phyloP scores from a whole-genome alignment of 1,139 yeast species.

The Candida freyschussii region DNA sequence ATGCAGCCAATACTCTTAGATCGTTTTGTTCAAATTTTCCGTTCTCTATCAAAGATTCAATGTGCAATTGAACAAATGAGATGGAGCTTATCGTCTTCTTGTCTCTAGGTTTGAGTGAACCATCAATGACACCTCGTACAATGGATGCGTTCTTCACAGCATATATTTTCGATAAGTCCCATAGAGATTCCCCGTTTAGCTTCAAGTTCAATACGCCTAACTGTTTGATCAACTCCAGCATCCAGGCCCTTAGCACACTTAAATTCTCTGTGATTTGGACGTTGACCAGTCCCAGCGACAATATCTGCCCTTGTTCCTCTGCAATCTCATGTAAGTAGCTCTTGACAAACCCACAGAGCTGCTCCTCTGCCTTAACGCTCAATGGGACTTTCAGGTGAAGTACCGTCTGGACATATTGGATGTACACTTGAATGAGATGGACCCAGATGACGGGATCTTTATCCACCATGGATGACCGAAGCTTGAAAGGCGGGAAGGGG shows the following conservation, averaged over 20 bases:
- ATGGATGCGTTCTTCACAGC: conserved; percentile 39
- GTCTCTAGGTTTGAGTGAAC: conserved; percentile 29
- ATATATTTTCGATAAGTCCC: conserved; percentile 59
- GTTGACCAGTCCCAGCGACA: conserved; percentile 66
- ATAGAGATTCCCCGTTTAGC: conserved; percentile 51
- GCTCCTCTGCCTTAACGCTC: conserved; percentile 51
- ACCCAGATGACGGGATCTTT: conserved; percentile 83
- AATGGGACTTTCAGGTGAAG: conserved; percentile 31
- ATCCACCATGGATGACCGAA: conserved; percentile 68
- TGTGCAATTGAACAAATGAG: conserved; percentile 26
- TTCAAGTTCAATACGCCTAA: conserved; percentile 53
- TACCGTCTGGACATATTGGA: conserved; percentile 39
- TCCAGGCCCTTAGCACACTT: conserved; percentile 40
- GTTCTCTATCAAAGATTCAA: conserved; percentile 39
- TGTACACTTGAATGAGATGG: conserved; percentile 61
- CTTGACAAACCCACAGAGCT: conserved; percentile 50
- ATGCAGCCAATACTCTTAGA: conserved; percentile 35
- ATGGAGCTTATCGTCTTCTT: conserved; percentile 16
- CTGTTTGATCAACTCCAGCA: conserved; percentile 47
- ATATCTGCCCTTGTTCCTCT: conserved; percentile 52
- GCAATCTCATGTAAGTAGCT: conserved; percentile 56
- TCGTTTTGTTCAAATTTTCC: conserved; percentile 41
- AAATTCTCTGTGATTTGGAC: conserved; percentile 59
- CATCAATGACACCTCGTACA: conserved; percentile 53
- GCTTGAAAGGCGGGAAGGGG: conserved; percentile 65